phyloP scores from a whole-genome alignment of 2,329 filamentous ascomycete species.

The Fusarium armeniacum region DNA sequence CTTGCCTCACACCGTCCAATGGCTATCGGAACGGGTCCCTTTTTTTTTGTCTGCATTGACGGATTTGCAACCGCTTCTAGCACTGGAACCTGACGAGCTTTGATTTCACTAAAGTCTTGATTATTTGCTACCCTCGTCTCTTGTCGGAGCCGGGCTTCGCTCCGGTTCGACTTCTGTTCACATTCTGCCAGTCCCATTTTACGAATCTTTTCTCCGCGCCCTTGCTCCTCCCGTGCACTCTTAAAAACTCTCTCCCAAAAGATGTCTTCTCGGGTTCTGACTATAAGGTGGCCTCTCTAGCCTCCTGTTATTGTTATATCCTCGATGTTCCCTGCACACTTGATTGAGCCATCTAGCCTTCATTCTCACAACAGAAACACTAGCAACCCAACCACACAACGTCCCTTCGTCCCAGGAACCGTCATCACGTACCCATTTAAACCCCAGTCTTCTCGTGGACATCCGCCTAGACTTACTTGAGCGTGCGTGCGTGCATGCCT shows the following conservation, averaged over 20 bases:
- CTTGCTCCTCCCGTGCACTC: constrained; percentile 44
- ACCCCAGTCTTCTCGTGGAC: constrained; percentile 33
- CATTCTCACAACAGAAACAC: constrained; percentile 2
- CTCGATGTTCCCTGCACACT: constrained; percentile 23
- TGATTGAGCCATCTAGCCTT: constrained; percentile 20
- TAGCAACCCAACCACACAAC: constrained; percentile 24
- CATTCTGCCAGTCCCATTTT: constrained; percentile 50
- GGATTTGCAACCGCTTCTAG: constrained; percentile 43
- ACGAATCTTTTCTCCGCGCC: constrained; percentile 49
- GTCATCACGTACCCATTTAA: constrained; percentile 41
- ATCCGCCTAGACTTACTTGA: constrained; percentile 36
- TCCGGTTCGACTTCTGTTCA: constrained; percentile 51
- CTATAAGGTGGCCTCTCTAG: constrained; percentile 43
- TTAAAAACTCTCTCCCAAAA: constrained; percentile 47
- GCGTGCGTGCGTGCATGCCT: constrained; percentile 15
- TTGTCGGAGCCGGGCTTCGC: constrained; percentile 52
- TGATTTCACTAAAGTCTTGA: constrained; percentile 44
- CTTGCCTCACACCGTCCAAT: constrained; percentile 40
- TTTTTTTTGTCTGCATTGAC: constrained; percentile 37
- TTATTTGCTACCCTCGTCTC: constrained; percentile 47
- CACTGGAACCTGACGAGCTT: constrained; percentile 39
- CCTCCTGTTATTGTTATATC: constrained; percentile 39
- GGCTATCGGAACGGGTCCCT: constrained; percentile 20
- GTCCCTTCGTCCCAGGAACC: constrained; percentile 34
- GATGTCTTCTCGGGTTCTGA: constrained; percentile 43